Base-by-base conservation (phyloP, 371 early-diverging fungal genomes). In the Mucor racemosus region DNA sequence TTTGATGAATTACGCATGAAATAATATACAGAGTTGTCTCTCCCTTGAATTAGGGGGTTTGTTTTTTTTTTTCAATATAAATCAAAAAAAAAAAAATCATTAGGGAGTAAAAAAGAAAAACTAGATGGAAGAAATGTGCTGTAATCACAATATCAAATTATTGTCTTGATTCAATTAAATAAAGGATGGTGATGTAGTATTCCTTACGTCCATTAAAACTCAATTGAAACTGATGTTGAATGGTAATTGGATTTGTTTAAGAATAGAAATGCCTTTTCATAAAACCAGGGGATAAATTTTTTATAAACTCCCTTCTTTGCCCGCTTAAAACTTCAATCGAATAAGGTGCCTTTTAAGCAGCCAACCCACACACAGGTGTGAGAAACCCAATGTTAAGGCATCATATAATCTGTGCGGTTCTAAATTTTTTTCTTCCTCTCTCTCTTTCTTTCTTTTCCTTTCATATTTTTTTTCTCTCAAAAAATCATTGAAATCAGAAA, bases 211-310 rank as follows among this genome's bases (percentile, higher is more conserved):
- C 50, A 50, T 50, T 50, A 10, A 26, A 50, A 50, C 50, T 50
- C 50, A 50, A 50, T 50, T 26, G 50, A 50, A 50, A 44, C 44
- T 26, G 50, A 50, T 50, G 8, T 44, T 17, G n/a, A 44, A 44
- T 44, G 21, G 10, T 39, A 59, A 59, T 42, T 59, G 59, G 59
- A 31, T 59, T 41, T 59, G 59, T 59, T 59, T 42, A 59, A 59
- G 59, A 42, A 39, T 6, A 26, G 50, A 50, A 26, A 21, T 19
- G 7, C 50, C 26, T 50, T 50, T 50, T 21, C 21, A 50, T 21
- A 11, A 11, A 26, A 21, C 50, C 50, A 50, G 50, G 50, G 50
- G 31, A 59, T 14, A 41, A 21, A 33, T n/a, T 41, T 36, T 34
- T 41, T 60, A 60, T 40, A 60, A 60, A 60, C 60, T 59, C 36